These are phyloP conservation scores for Parietichytrium sp. DNA, from an alignment of 108 stramenopile species.

Conservation along the genomic window DNA sequence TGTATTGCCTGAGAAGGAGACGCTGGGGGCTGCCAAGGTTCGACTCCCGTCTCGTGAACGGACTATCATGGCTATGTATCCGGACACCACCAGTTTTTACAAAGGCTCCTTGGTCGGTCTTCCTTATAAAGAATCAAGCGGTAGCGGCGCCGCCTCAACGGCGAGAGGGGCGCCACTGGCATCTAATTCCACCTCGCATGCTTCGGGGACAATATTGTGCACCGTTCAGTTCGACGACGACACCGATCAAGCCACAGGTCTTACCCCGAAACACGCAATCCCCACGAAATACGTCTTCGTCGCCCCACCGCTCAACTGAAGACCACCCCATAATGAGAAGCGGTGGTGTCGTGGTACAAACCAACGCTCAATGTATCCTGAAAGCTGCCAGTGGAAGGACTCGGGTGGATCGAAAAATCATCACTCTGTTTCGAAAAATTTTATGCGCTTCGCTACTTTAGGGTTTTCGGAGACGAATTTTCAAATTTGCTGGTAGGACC, in stretches of 20 bases:
- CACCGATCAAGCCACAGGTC: background rate
- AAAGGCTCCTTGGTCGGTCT: background rate
- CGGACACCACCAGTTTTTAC: conserved; percentile 23
- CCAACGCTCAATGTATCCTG: no score
- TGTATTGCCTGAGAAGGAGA: conserved; percentile 7
- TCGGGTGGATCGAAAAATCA: no score
- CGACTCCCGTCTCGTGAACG: background rate
- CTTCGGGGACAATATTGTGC: background rate
- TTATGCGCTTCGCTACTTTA: no score
- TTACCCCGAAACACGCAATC: background rate
- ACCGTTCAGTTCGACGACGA: conserved; percentile 31
- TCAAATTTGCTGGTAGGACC: no score
- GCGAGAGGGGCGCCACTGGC: no score
- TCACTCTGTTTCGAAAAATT: no score
- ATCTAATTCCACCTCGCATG: no score
- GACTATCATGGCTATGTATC: background rate
- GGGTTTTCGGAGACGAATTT: no score
- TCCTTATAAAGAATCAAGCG: background rate
- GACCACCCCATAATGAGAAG: no score
- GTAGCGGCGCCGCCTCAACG: background rate
- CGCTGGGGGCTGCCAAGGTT: background rate
- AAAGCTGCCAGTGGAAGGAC: no score
- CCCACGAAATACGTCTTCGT: conserved; percentile 23
- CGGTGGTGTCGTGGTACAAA: no score
- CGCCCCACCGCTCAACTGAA: no score